phyloP scores from a whole-genome alignment of 768 basidiomycete genomes.

The Pleurotus djamor region DNA sequence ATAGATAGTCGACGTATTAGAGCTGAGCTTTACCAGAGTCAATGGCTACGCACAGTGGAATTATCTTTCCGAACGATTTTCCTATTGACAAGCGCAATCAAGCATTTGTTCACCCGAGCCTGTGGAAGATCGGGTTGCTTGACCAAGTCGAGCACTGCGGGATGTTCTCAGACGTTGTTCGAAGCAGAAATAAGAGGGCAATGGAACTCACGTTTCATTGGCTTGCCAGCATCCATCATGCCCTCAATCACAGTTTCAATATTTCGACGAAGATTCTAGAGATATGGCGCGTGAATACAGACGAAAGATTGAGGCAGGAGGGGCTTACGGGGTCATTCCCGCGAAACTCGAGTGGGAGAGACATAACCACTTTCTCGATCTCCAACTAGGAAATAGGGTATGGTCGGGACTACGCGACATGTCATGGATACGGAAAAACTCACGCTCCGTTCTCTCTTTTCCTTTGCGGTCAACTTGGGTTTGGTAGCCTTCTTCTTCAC shows the following conservation, averaged over 20 bases:
- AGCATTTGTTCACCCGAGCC: constrained; percentile 89
- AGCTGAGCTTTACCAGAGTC: not conserved
- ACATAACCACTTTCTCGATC: constrained; percentile 70
- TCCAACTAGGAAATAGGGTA: constrained; percentile 36
- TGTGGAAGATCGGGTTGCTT: constrained; percentile 82
- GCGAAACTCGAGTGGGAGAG: constrained; percentile 86
- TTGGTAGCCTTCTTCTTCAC: constrained; percentile 60
- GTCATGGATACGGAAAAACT: constrained; percentile 14
- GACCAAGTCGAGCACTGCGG: constrained; percentile 72
- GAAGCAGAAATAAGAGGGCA: not conserved
- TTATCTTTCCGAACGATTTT: constrained; percentile 83
- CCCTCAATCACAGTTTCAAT: constrained; percentile 81
- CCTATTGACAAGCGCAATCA: constrained; percentile 86
- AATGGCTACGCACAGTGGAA: constrained; percentile 42
- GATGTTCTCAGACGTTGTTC: not conserved
- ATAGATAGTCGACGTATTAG: not conserved
- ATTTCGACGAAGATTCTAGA: constrained; percentile 69
- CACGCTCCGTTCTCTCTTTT: constrained; percentile 82
- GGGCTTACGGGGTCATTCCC: constrained; percentile 79
- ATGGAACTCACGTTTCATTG: constrained; percentile 52
- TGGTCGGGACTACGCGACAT: not conserved
- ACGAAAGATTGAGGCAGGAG: not conserved
- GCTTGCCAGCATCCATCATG: constrained; percentile 61
- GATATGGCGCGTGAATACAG: not conserved
- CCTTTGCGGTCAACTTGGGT: constrained; percentile 69